Evolutionary conservation across 129 eudicot genomes (phyloP).

Genomic region (Erigeron canadensis): DNA sequence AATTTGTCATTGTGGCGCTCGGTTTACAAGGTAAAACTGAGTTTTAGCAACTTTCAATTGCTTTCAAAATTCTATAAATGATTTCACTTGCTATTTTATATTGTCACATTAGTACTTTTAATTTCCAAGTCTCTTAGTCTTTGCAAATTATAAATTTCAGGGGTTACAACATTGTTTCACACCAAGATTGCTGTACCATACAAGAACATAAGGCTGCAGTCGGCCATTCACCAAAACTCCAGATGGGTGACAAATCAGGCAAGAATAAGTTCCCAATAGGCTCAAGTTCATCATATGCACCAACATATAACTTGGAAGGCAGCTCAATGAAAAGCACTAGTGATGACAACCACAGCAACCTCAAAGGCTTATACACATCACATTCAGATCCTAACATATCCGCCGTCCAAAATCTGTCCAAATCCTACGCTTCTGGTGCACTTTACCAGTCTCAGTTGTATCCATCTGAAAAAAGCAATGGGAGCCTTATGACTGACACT

Average conservation of each 20-base stretch:
- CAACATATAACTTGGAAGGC: background rate
- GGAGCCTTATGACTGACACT: background rate
- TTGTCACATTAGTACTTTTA: no score
- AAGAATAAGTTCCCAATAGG: background rate
- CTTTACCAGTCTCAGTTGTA: background rate
- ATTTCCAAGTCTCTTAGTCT: no score
- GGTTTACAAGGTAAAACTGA: slow-evolving; percentile 41
- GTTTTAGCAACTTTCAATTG: background rate
- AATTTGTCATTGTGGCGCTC: slow-evolving; percentile 45
- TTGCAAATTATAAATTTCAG: background rate
- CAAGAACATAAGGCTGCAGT: background rate
- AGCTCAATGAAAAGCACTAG: background rate
- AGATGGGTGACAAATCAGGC: background rate
- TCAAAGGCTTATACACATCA: background rate
- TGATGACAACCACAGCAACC: slow-evolving; percentile 3
- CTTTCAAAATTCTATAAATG: no score
- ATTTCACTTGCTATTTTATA: no score
- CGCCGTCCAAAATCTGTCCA: background rate
- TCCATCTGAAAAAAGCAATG: background rate
- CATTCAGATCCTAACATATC: background rate
- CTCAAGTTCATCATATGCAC: slow-evolving; percentile 2
- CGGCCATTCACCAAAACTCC: background rate
- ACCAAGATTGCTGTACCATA: background rate
- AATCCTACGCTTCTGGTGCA: background rate
- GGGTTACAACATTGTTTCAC: background rate